Conservation (phyloP, 257 asterid species). For the Scutellaria barbata region DNA sequence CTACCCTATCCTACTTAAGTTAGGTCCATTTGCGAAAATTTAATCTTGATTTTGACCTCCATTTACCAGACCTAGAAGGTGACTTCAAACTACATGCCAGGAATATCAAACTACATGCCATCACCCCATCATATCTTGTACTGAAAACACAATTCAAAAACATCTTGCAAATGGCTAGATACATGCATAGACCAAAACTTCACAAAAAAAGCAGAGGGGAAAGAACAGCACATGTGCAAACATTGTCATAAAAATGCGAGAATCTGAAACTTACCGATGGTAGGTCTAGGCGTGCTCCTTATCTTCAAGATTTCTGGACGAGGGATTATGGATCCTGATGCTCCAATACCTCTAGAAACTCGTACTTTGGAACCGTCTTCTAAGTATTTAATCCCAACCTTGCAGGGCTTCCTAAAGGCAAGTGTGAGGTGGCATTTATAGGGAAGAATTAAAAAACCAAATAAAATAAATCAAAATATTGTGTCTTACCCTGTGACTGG, state of each 20-base stretch:
- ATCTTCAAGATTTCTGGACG: constrained; percentile 90
- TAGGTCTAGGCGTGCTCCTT: constrained; percentile 87
- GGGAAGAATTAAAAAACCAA: not conserved
- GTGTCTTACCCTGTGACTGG: constrained; percentile 79
- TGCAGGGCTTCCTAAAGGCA: constrained; percentile 72
- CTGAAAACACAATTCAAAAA: constrained; percentile 15
- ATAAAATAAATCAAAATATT: not conserved
- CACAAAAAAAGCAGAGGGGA: constrained; percentile 14
- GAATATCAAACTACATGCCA: too few relatives aligned
- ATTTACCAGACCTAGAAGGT: not conserved
- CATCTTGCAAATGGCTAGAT: constrained; percentile 1
- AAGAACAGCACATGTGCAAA: not conserved
- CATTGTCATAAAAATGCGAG: not conserved
- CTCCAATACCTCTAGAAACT: constrained; percentile 84
- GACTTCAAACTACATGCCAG: not conserved
- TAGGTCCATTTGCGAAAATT: not conserved
- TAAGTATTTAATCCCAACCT: constrained; percentile 75
- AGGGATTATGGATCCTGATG: constrained; percentile 87
- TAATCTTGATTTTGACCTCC: not conserved
- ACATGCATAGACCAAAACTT: constrained; percentile 12
- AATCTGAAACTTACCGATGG: constrained; percentile 58
- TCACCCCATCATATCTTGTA: not conserved
- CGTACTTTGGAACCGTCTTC: constrained; percentile 91
- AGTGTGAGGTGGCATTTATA: constrained; percentile 35
- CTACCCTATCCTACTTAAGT: not conserved